phyloP scores from a whole-genome alignment of 2,329 filamentous ascomycete genomes.

The Tolypocladium inflatum region DNA sequence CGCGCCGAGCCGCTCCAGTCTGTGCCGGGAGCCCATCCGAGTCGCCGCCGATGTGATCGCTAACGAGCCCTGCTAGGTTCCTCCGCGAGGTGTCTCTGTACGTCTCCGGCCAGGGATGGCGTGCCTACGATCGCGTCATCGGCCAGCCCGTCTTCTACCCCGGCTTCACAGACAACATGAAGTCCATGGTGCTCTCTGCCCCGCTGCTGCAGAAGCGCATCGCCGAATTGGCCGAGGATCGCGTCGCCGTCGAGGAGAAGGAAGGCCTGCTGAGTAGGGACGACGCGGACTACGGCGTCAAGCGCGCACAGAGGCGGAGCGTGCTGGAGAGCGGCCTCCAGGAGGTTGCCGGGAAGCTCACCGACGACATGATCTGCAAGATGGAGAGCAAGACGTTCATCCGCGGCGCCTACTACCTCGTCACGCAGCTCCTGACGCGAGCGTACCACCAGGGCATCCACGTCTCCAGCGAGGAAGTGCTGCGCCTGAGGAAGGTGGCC shows the following conservation, averaged over 20 bases:
- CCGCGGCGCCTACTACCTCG: slow-evolving; percentile 79
- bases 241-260: slow-evolving; percentile 66
- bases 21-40: no score
- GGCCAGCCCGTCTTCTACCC: slow-evolving; percentile 90
- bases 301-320: slow-evolving; percentile 43
- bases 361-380: slow-evolving; percentile 97
- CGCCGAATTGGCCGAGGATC: slow-evolving; percentile 62
- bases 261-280: slow-evolving; percentile 56
- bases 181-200: slow-evolving; percentile 63
- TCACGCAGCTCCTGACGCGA: slow-evolving; percentile 78
- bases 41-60: no score
- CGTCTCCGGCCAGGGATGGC: slow-evolving; percentile 89
- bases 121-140: slow-evolving; percentile 82
- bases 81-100: slow-evolving; percentile 89
- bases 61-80: slow-evolving; percentile 48
- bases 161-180: slow-evolving; percentile 89
- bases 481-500: slow-evolving; percentile 72
- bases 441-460: slow-evolving; percentile 98
- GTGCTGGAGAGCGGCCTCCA: slow-evolving; percentile 65
- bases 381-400: slow-evolving; percentile 95
- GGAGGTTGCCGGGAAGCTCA: slow-evolving; percentile 77
- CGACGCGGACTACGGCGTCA: slow-evolving; percentile 40
- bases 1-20: slow-evolving; percentile 53
- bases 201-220: slow-evolving; percentile 68
- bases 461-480: slow-evolving; percentile 87